Evolutionary conservation across 2,329 filamentous ascomycete species (phyloP), one percentile per base, ranked within the genome.

Genomic region (Aspergillus terreus): DNA sequence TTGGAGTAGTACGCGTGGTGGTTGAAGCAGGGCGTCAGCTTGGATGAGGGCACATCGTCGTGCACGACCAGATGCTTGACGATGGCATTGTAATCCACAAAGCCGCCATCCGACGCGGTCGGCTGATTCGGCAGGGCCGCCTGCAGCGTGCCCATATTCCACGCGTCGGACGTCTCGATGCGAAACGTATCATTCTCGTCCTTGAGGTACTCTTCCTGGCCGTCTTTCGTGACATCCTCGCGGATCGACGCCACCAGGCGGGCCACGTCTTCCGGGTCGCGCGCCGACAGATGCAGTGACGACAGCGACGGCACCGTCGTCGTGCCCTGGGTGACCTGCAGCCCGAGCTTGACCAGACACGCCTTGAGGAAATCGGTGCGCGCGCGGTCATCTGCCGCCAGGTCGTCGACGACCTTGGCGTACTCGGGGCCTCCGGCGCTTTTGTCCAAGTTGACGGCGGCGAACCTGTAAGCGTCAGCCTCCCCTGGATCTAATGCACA

Each of bases 101-200:
- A 84, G 59, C 82, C 83, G 52, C 85, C 80, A 23, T 75, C 71
- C 3, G 70, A 66, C 3, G 69, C 57, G 42, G 71, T 68, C 14
- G 68, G 58, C 49, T 75, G 70, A 14, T 65, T 66, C 17, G 74
- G 70, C 19, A 89, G 72, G 7, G 82, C 76, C 36, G 80, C 72
- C 43, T 76, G 76, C 40, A 89, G 67, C 19, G 78, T 76, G 25
- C 73, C 73, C 58, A 87, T 71, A 12, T 76, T 79, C 80, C 83
- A 85, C 21, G 77, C 74, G 1, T 82, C 83, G 4, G 83, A 79
- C 43, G 84, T 87, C 61, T 92, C 82, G 32, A 96, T 75, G 49
- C 84, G 83, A 66, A 97, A 97, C 0, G 82, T 87, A 63, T 97
- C 92, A 55, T 87, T 86, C 57, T 92, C 89, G 51, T 84, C 90